Percentiles rank a stretch among this genome's conserved stretches.
These are phyloP conservation scores for Chaetomium globosum DNA, from an alignment of 2,329 filamentous ascomycete species.

Conservation along the genomic window DNA sequence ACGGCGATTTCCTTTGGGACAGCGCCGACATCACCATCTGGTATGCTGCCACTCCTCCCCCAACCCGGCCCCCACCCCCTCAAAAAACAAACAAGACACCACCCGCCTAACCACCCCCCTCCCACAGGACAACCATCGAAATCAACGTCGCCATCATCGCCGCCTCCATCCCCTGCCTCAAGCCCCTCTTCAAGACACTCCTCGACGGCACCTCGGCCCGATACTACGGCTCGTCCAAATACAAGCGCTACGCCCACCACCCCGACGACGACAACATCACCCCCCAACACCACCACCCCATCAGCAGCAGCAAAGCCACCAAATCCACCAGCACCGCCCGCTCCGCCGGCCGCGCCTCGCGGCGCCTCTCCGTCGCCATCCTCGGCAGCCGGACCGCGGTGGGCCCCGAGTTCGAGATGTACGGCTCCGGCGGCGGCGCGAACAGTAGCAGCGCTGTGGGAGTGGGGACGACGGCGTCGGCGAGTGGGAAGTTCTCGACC, in stretches of 20 bases:
- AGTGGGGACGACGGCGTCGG: too few species aligned
- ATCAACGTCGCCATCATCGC: conserved; percentile 40
- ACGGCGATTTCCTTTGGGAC: conserved; percentile 40
- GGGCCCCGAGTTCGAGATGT: conserved; percentile 29
- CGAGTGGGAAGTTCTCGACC: conserved; percentile 16
- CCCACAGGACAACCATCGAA: conserved; percentile 38
- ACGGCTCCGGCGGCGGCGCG: conserved; percentile 1
- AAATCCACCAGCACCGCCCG: conserved; percentile 9
- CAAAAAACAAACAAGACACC: not conserved
- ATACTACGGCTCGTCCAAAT: conserved; percentile 37
- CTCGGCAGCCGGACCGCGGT: too few species aligned
- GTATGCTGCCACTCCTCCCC: conserved; percentile 22
- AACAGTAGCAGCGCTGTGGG: not conserved
- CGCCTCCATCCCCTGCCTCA: conserved; percentile 38
- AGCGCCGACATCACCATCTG: conserved; percentile 39
- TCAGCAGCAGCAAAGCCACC: conserved; percentile 3
- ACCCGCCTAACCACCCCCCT: not conserved
- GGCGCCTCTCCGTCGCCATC: not conserved
- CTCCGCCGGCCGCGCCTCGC: conserved; percentile 3
- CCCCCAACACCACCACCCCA: conserved; percentile 22
- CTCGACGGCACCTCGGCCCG: conserved; percentile 39
- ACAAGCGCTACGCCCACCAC: conserved; percentile 24
- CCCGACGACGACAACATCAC: conserved; percentile 15
- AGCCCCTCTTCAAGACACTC: conserved; percentile 37
- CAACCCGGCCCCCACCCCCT: not conserved